Evolutionary conservation across 2,329 filamentous ascomycete species (phyloP).

Genomic region (Neocatenulostroma microsporum): DNA sequence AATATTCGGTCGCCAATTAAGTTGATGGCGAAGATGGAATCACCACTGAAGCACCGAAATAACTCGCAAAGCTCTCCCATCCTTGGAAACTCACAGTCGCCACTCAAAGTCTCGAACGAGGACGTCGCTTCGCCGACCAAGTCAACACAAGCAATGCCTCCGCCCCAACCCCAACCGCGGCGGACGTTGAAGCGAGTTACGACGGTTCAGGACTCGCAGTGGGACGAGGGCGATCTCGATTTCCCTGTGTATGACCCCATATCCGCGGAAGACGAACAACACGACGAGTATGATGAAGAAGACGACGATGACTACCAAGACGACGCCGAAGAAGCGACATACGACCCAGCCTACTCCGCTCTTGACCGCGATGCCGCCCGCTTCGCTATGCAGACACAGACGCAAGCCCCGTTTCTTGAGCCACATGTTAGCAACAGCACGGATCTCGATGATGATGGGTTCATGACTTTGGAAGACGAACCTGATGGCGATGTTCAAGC

Average conservation of each 20-base stretch:
- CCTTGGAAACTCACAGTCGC: not conserved
- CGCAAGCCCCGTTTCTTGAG: slow-evolving; percentile 4
- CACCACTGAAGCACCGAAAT: slow-evolving; percentile 3
- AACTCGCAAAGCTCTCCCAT: not conserved
- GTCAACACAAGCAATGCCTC: no score
- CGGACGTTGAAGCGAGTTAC: slow-evolving; percentile 8
- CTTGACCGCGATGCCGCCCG: slow-evolving; percentile 19
- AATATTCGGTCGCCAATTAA: slow-evolving; percentile 9
- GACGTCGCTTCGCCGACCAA: no score
- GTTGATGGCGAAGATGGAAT: not conserved
- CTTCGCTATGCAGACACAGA: slow-evolving; percentile 13
- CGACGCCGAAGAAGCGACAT: slow-evolving; percentile 9
- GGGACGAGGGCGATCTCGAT: slow-evolving; percentile 12
- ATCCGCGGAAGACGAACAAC: not conserved
- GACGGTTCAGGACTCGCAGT: slow-evolving; percentile 17
- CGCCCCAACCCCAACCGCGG: no score
- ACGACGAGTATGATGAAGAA: not conserved
- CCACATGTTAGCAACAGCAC: slow-evolving; percentile 6
- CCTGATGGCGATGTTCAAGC: slow-evolving; percentile 7
- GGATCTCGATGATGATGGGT: slow-evolving; percentile 6
- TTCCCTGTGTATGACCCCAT: not conserved
- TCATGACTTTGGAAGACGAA: not conserved
- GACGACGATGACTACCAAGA: slow-evolving; percentile 9
- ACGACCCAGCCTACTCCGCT: slow-evolving; percentile 18
- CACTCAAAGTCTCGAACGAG: not conserved